These are phyloP conservation scores for Pythium brassicae DNA, from an alignment of 352 stramenopile species.

Conservation along the genomic window DNA sequence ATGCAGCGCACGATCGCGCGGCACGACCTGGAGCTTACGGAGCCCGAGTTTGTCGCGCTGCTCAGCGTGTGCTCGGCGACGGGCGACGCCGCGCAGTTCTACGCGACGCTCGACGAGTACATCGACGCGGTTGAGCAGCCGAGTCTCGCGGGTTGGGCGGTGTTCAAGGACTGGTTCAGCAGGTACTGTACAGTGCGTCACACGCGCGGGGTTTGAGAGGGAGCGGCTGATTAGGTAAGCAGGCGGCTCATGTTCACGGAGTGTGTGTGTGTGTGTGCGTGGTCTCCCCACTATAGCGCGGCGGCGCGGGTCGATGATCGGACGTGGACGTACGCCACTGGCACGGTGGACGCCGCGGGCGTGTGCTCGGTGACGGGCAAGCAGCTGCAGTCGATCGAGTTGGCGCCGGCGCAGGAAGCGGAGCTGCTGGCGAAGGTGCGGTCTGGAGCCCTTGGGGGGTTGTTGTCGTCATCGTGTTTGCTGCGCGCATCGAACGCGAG, in stretches of 20 bases:
- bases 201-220: too few species aligned
- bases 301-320: slow-evolving; percentile 48
- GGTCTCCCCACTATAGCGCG: slow-evolving; percentile 29
- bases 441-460: neutral
- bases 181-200: too few species aligned
- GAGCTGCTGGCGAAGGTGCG: slow-evolving; percentile 65
- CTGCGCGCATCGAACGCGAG: too few species aligned
- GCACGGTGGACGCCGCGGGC: slow-evolving; percentile 44
- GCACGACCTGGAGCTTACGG: slow-evolving; percentile 49
- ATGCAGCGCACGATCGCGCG: slow-evolving; percentile 40
- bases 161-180: slow-evolving; percentile 69
- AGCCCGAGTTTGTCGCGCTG: slow-evolving; percentile 63
- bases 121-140: slow-evolving; percentile 58
- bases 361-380: slow-evolving; percentile 59
- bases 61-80: slow-evolving; percentile 40
- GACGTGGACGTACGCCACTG: slow-evolving; percentile 53
- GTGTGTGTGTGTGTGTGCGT: too few species aligned
- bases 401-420: slow-evolving; percentile 31
- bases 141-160: slow-evolving; percentile 37
- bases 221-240: too few species aligned
- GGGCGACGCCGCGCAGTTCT: slow-evolving; percentile 41
- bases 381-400: slow-evolving; percentile 64
- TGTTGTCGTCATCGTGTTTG: neutral
- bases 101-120: slow-evolving; percentile 50
- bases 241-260: too few species aligned